Conservation (phyloP, 306 rosid genomes). For the Vigna radiata region DNA sequence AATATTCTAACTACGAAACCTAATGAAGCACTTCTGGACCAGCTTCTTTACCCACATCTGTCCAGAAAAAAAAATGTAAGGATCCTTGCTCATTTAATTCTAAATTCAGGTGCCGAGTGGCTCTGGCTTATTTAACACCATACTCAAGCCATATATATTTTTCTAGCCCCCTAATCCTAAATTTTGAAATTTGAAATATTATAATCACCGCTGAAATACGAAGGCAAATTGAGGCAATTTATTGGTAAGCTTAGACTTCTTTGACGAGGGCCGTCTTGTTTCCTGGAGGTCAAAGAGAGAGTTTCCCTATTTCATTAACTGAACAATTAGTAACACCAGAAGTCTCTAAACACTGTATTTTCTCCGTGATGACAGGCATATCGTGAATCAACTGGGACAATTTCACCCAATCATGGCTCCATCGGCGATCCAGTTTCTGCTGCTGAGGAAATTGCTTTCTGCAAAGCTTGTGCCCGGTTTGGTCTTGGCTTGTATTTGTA, state of each 20-base stretch:
- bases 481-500: constrained; percentile 96
- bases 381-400: constrained; percentile 93
- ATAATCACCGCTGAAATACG: not conserved
- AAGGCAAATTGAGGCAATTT: not conserved
- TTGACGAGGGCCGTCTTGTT: not conserved
- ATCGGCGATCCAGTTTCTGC: constrained; percentile 86
- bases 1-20: not conserved
- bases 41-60: not conserved
- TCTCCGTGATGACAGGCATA: constrained; percentile 66
- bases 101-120: not conserved
- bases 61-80: not conserved
- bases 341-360: constrained; percentile 28
- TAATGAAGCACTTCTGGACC: not conserved
- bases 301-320: constrained; percentile 7
- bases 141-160: not conserved
- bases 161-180: constrained; percentile 1
- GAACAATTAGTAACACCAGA: constrained; percentile 18
- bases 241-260: not conserved
- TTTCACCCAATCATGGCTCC: constrained; percentile 60
- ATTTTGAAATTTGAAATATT: constrained; percentile 18
- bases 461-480: constrained; percentile 97
- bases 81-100: not conserved
- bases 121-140: not conserved
- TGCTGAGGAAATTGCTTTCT: constrained; percentile 96
- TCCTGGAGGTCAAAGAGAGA: not conserved